Conservation (phyloP, 2,329 filamentous ascomycete species). For the Lachnellula suecica region DNA sequence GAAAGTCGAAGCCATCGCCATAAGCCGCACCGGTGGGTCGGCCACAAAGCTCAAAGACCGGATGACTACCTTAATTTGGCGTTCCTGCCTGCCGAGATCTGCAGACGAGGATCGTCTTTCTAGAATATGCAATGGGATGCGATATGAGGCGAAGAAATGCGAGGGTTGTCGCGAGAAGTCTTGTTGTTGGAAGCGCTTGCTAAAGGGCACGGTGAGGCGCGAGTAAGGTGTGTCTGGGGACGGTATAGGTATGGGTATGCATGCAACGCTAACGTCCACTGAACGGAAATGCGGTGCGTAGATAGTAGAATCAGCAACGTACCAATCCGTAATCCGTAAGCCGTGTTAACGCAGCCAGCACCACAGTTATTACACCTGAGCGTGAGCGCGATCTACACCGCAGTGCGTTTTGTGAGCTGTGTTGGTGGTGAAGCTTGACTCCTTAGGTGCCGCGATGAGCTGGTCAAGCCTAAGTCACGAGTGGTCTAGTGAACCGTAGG, state of each 20-base stretch:
- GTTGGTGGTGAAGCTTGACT: neutral
- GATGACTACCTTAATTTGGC: slow-evolving; percentile 3
- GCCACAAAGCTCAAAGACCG: slow-evolving; percentile 3
- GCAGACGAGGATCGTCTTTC: slow-evolving; percentile 9
- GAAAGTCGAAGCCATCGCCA: slow-evolving; percentile 3
- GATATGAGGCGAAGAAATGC: neutral
- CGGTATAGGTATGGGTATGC: neutral
- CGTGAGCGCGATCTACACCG: too few species aligned
- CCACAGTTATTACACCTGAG: too few species aligned
- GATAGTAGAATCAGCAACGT: neutral
- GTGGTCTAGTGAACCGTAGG: neutral
- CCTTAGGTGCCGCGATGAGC: neutral
- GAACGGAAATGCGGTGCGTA: neutral
- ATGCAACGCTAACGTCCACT: neutral
- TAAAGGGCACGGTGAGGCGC: neutral
- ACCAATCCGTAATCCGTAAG: neutral
- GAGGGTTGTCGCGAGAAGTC: slow-evolving; percentile 1
- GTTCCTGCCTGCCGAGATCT: neutral
- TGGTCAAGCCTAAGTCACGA: slow-evolving; percentile 1
- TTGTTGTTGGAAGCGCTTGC: neutral
- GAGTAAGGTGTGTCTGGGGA: neutral
- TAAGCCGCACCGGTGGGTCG: neutral
- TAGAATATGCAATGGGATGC: slow-evolving; percentile 14
- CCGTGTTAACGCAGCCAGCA: neutral
- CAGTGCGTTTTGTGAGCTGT: neutral